phyloP scores from a whole-genome alignment of 2,329 filamentous ascomycete genomes.

The Curvularia sp. region DNA sequence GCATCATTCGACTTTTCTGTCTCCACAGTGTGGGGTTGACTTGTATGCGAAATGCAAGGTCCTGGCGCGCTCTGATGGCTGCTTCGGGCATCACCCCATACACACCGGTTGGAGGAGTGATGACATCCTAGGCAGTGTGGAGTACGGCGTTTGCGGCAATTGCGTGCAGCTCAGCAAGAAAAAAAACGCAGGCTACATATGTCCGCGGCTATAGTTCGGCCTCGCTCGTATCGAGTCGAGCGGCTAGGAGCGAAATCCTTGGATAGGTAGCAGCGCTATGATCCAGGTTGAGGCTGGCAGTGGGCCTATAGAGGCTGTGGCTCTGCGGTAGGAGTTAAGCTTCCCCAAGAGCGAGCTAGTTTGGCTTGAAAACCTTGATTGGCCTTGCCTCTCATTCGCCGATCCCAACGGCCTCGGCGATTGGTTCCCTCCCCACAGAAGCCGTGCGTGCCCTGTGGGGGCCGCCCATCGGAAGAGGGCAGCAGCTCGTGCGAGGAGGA shows the following conservation, averaged over 20 bases:
- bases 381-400: slow-evolving; percentile 4
- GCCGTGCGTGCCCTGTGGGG: slow-evolving; percentile 3
- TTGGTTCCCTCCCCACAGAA: slow-evolving; percentile 8
- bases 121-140: slow-evolving; percentile 23
- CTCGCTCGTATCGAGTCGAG: slow-evolving; percentile 13
- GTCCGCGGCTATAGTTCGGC: slow-evolving; percentile 20
- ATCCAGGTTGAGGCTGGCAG: slow-evolving; percentile 17
- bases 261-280: slow-evolving; percentile 22
- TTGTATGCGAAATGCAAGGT: slow-evolving; percentile 10
- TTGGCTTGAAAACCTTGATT: slow-evolving; percentile 21
- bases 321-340: slow-evolving; percentile 20
- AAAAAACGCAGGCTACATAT: slow-evolving; percentile 6
- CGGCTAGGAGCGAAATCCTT: slow-evolving; percentile 25
- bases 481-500: slow-evolving; percentile 13
- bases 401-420: slow-evolving; percentile 1
- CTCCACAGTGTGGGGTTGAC: slow-evolving; percentile 25
- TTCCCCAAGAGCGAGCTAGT: slow-evolving; percentile 18
- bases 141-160: slow-evolving; percentile 17
- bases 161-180: slow-evolving; percentile 13
- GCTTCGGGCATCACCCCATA: slow-evolving; percentile 10
- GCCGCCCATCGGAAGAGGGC: slow-evolving; percentile 3
- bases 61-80: slow-evolving; percentile 4
- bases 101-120: slow-evolving; percentile 6
- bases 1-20: slow-evolving; percentile 9
- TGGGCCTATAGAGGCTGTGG: slow-evolving; percentile 14